These are phyloP conservation scores for Claviceps digitariae DNA, from an alignment of 2,329 filamentous ascomycete genomes.

Conservation along the genomic window DNA sequence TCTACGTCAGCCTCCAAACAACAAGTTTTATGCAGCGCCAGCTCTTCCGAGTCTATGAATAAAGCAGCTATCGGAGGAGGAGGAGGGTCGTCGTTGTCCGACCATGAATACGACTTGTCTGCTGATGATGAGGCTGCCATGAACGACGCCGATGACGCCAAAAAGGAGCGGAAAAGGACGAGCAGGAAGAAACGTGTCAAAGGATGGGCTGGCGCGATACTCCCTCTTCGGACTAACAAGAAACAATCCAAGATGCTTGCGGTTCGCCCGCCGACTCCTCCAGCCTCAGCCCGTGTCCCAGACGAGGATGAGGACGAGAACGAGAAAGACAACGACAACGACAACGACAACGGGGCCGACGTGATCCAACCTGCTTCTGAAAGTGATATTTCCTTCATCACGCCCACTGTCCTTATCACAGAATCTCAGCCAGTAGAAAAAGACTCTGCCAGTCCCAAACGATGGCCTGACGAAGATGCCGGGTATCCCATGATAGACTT, in stretches of 20 bases:
- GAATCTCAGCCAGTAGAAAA: slow-evolving; percentile 21
- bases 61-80: slow-evolving; percentile 15
- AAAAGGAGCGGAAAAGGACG: slow-evolving; percentile 20
- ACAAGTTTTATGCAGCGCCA: slow-evolving; percentile 32
- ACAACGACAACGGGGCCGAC: slow-evolving; percentile 14
- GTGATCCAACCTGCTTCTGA: slow-evolving; percentile 10
- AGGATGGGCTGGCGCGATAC: slow-evolving; percentile 53
- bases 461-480: slow-evolving; percentile 43
- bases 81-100: slow-evolving; percentile 23
- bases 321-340: slow-evolving; percentile 16
- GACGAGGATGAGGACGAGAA: slow-evolving; percentile 15
- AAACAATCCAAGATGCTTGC: slow-evolving; percentile 26
- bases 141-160: slow-evolving; percentile 10
- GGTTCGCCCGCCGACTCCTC: slow-evolving; percentile 33
- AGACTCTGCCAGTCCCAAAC: slow-evolving; percentile 7
- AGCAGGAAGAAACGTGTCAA: slow-evolving; percentile 57
- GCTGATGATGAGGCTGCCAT: slow-evolving; percentile 11
- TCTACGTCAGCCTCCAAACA: slow-evolving; percentile 32
- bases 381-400: slow-evolving; percentile 13
- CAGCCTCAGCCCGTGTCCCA: slow-evolving; percentile 18
- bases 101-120: slow-evolving; percentile 21
- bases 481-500: slow-evolving; percentile 80
- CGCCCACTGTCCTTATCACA: slow-evolving; percentile 28
- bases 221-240: slow-evolving; percentile 41
- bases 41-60: slow-evolving; percentile 27